Evolutionary conservation across 192 early-diverging fungal species (phyloP).

Genomic region (Coemansia sp.): DNA sequence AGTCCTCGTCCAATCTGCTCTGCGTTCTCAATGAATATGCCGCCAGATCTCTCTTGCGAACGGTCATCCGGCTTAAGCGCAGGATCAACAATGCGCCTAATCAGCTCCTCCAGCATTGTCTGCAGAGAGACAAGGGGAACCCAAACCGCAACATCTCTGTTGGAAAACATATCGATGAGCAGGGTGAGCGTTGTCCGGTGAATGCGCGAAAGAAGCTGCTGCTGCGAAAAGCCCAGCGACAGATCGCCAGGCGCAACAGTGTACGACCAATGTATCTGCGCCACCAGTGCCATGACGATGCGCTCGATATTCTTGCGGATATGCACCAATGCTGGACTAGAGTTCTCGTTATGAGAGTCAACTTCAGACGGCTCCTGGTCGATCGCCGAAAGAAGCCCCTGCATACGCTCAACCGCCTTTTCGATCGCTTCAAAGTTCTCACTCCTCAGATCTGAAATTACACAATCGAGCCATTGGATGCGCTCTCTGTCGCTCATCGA

Average conservation of each 20-base stretch:
- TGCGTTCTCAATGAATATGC: background rate
- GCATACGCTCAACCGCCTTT: slow-evolving; percentile 37
- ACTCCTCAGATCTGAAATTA: slow-evolving; percentile 38
- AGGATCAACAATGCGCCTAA: slow-evolving; percentile 79
- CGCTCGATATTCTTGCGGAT: slow-evolving; percentile 22
- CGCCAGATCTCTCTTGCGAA: slow-evolving; percentile 3
- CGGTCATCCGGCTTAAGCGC: slow-evolving; percentile 55
- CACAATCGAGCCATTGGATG: slow-evolving; percentile 38
- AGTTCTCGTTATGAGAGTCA: background rate
- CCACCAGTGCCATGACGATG: slow-evolving; percentile 26
- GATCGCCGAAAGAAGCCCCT: slow-evolving; percentile 13
- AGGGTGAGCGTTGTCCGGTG: slow-evolving; percentile 65
- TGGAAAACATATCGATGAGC: slow-evolving; percentile 75
- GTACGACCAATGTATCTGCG: slow-evolving; percentile 40
- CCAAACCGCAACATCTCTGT: slow-evolving; percentile 62
- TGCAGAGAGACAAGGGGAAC: slow-evolving; percentile 67
- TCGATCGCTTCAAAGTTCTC: slow-evolving; percentile 34
- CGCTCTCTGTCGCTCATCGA: slow-evolving; percentile 33
- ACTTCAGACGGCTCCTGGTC: background rate
- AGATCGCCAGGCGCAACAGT: slow-evolving; percentile 25
- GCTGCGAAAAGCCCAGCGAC: slow-evolving; percentile 24
- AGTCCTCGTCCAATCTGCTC: slow-evolving; percentile 30
- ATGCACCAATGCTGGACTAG: slow-evolving; percentile 17
- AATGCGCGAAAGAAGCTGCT: slow-evolving; percentile 56
- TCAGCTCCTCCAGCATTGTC: slow-evolving; percentile 72